Conservation (phyloP, 2,329 filamentous ascomycete genomes). For the Onygenales sp. region DNA sequence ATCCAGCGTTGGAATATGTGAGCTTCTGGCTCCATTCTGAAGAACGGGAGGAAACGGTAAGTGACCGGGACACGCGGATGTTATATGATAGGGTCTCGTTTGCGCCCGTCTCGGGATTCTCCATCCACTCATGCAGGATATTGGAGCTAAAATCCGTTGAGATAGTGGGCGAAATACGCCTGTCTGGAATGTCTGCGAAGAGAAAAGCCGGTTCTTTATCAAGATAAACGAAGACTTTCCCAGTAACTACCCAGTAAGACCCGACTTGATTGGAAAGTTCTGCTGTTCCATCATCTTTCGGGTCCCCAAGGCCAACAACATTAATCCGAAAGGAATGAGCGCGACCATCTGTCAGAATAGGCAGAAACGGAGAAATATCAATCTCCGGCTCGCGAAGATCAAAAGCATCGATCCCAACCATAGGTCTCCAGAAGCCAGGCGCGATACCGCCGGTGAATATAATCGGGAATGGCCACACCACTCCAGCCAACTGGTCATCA, state of each 20-base stretch:
- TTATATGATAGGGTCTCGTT: conserved; percentile 54
- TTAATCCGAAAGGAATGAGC: conserved; percentile 59
- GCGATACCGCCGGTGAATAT: conserved; percentile 76
- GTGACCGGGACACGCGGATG: conserved; percentile 45
- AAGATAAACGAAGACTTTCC: conserved; percentile 73
- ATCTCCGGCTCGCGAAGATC: conserved; percentile 73
- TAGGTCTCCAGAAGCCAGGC: conserved; percentile 65
- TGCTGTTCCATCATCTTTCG: conserved; percentile 37
- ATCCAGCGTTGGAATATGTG: conserved; percentile 46
- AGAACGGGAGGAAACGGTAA: conserved; percentile 43
- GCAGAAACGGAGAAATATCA: conserved; percentile 69
- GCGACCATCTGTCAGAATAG: conserved; percentile 55
- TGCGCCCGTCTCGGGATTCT: conserved; percentile 37
- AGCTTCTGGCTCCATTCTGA: conserved; percentile 52
- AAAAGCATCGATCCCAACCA: conserved; percentile 70
- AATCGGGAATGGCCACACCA: conserved; percentile 72
- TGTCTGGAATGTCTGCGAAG: not conserved
- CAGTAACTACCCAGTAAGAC: conserved; percentile 66
- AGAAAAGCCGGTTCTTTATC: conserved; percentile 30
- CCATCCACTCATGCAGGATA: not conserved
- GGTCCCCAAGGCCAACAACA: conserved; percentile 55
- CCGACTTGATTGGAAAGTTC: conserved; percentile 47
- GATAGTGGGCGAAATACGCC: conserved; percentile 18
- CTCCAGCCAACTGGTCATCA: conserved; percentile 62
- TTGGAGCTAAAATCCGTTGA: conserved; percentile 9